Evolutionary conservation across 2,329 filamentous ascomycete species (phyloP), one percentile per base, ranked within the genome.

Genomic region (Diaporthe helianthi): DNA sequence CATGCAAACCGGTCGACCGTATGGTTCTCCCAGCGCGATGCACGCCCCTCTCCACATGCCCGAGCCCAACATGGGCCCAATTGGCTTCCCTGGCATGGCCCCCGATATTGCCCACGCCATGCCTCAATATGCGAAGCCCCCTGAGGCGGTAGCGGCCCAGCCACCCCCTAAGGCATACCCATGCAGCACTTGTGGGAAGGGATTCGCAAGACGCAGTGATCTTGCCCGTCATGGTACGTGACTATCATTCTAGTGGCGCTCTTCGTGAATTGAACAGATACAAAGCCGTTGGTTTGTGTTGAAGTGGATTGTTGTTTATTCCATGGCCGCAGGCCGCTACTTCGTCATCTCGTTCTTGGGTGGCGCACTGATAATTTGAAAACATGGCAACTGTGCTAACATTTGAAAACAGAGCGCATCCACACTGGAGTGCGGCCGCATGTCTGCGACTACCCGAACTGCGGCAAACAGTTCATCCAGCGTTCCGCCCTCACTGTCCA

Each of bases 381-480:
- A 4, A 22, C n/a, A 24, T 9, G n/a, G 10, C 44, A 17, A 38
- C 15, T 33, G 36, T n/a, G 60, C 78, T 80, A 73, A 79, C 73
- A 79, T 73, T 63, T 17, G 65, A 49, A 29, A 33, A 71, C 75
- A 98, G 95, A 98, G 82, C 93, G 96, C 54, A 99, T 99, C 74
- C 96, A 99, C 81, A 97, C 90, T 71, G 95, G 95, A 54, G 87
- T 94, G 69, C 87, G 95, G 70, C 96, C 96, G 60, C 96, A 99
- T 78, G 91, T 95, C 61, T 99, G 96, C 81, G 94, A 98, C 76
- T 93, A 89, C 70, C 91, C 91, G 49, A 90, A 89, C 65, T 99
- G 96, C 79, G 93, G 93, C 73, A 99, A 98, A 81, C 93, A 95
- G 77, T 99, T 99, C 79, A 99, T 99, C 75, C 96, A 99, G 80